Evolutionary conservation across 768 basidiomycete species (phyloP), one percentile per base, ranked within the genome.

Genomic region (Scleroderma citrinum): DNA sequence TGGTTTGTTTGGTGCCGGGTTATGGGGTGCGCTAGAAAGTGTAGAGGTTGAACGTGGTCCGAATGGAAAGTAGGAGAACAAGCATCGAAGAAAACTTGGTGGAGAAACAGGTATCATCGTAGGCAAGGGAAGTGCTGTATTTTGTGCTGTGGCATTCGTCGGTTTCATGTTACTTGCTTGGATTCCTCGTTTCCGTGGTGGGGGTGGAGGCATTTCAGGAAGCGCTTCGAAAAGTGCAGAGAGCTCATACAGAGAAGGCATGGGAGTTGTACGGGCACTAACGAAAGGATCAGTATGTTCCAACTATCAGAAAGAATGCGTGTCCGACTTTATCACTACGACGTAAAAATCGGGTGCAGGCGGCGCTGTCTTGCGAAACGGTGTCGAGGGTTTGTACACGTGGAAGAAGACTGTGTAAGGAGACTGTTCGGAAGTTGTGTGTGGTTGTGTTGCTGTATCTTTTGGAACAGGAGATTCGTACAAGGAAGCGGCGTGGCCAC

Each of bases 401-500:
- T 96, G 86, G 66, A 76, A 98, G 69, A 96, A 97, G 3, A 91
- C 76, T 44, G 78, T 72, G 63, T 94, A 97, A 0, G 86, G 85
- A 1, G 83, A 78, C 2, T 62, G 44, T 26, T 55, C 49, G 2
- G 53, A 31, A 26, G 6, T 50, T 2, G 51, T 13, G n/a, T 14
- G 34, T 5, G 43, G 56, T 46, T 26, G 49, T 50, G 30, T 60
- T 5, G 31, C 12, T 44, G 17, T 31, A 3, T 17, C 30, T 17
- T 21, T 2, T 40, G 41, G 14, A 12, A 24, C 5, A 55, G 4
- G 66, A 57, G 41, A 69, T 57, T 38, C 72, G 63, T 19, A 83
- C 68, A 36, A 29, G 5, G 81, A 76, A 11, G 72, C 50, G 7
- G 61, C 56, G 60, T 87, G 81, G 1, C 89, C 85, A 3, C 82